Conservation (phyloP, 139 green algal genomes). For the Ettlia oleoabundans region DNA sequence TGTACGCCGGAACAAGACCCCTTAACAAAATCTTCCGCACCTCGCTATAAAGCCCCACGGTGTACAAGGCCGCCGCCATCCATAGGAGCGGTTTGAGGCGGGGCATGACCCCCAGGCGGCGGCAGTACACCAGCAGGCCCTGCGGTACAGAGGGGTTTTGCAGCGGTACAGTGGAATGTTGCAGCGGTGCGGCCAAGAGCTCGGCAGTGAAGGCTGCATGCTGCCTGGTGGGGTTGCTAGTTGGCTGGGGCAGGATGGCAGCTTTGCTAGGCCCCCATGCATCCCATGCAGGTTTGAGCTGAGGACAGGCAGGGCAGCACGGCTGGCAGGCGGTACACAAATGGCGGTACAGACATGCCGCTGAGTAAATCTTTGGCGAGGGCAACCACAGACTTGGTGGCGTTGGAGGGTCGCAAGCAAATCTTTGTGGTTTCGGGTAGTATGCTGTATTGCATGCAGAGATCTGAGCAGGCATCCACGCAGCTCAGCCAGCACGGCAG, state of each 20-base stretch:
- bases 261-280: no score
- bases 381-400: background rate
- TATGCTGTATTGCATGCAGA: background rate
- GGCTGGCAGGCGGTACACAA: no score
- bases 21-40: background rate
- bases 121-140: slow-evolving; percentile 18
- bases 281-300: no score
- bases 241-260: no score
- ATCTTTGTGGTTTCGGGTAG: background rate
- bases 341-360: background rate
- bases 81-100: slow-evolving; percentile 7
- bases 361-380: background rate
- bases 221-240: no score
- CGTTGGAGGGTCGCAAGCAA: no score
- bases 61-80: slow-evolving; percentile 10
- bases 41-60: slow-evolving; percentile 31
- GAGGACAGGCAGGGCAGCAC: no score
- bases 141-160: background rate
- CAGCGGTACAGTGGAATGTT: background rate
- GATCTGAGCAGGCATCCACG: background rate
- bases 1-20: background rate
- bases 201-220: background rate
- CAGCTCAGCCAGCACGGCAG: background rate
- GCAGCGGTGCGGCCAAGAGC: background rate
- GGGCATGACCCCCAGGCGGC: background rate